Percentiles rank a stretch among this genome's conserved stretches.
Conservation (phyloP, 495 filamentous ascomycete genomes). For the Haplographium delicatum region DNA sequence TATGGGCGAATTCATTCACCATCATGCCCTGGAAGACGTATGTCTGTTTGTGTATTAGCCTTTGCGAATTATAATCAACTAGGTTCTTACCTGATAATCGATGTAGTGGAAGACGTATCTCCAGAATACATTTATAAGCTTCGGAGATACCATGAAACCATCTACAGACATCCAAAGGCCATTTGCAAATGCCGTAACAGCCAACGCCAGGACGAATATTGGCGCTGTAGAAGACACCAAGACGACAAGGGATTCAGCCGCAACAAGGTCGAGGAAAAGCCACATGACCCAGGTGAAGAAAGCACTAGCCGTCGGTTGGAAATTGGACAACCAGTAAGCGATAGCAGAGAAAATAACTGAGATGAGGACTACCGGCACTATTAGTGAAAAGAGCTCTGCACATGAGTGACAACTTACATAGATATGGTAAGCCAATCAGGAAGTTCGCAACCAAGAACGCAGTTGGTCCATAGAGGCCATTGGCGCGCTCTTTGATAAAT, state of each 20-base stretch:
- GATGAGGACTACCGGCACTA: conserved; percentile 49
- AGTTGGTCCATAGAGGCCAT: conserved; percentile 70
- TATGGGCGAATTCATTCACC: conserved; percentile 70
- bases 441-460: conserved; percentile 75
- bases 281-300: conserved; percentile 83
- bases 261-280: conserved; percentile 79
- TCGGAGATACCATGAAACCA: conserved; percentile 60
- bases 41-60: conserved; percentile 37
- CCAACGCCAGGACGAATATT: conserved; percentile 71
- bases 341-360: conserved; percentile 53
- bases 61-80: background rate
- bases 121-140: conserved; percentile 73
- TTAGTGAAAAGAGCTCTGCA: conserved; percentile 14
- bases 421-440: conserved; percentile 71
- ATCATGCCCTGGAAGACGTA: conserved; percentile 86
- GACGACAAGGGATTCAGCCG: conserved; percentile 75
- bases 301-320: conserved; percentile 55
- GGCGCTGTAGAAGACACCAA: conserved; percentile 67
- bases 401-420: conserved; percentile 39
- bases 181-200: conserved; percentile 74
- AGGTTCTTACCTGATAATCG: conserved; percentile 55
- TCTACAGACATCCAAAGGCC: conserved; percentile 82
- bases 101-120: conserved; percentile 81
- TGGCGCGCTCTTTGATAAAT: conserved; percentile 73
- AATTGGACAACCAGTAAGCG: conserved; percentile 75